Percentiles rank a stretch among this genome's conserved stretches.
These are phyloP conservation scores for Elsinoe australis DNA, from an alignment of 2,329 filamentous ascomycete genomes.

Conservation along the genomic window DNA sequence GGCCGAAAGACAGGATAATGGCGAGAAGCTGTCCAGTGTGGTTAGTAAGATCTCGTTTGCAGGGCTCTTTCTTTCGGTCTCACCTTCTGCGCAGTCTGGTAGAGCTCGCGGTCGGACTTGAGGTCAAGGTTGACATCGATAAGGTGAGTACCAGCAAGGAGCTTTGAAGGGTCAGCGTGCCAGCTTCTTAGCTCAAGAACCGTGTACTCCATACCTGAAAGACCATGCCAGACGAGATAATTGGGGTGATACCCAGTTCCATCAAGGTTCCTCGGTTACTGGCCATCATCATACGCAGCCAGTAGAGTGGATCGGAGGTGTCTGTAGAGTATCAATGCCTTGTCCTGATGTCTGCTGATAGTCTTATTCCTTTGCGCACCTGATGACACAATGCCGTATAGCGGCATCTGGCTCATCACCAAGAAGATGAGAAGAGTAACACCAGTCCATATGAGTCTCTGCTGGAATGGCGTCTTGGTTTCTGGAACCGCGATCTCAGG, in stretches of 20 bases:
- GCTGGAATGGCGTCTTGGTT: slow-evolving; percentile 98
- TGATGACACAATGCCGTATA: slow-evolving; percentile 97
- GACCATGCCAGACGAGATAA: slow-evolving; percentile 99
- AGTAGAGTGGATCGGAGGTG: slow-evolving; percentile 97
- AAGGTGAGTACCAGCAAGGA: slow-evolving; percentile 97
- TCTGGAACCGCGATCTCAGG: slow-evolving; percentile 98
- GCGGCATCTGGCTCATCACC: slow-evolving; percentile 99
- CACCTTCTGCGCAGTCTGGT: slow-evolving; percentile 95
- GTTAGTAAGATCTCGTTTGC: slow-evolving; percentile 9
- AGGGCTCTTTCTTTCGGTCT: neutral
- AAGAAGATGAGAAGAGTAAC: slow-evolving; percentile 91
- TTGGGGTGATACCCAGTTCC: slow-evolving; percentile 65
- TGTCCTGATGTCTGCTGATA: slow-evolving; percentile 2
- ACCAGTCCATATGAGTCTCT: slow-evolving; percentile 52
- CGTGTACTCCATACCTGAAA: slow-evolving; percentile 59
- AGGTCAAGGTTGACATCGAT: slow-evolving; percentile 99
- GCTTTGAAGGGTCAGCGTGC: slow-evolving; percentile 38
- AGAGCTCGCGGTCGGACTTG: slow-evolving; percentile 98
- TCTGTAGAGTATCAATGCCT: slow-evolving; percentile 29
- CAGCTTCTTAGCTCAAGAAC: neutral
- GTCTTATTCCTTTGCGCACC: slow-evolving; percentile 41
- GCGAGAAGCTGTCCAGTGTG: slow-evolving; percentile 55
- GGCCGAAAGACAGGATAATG: slow-evolving; percentile 94
- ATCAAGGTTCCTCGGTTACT: slow-evolving; percentile 61
- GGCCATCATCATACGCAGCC: slow-evolving; percentile 99